Base-by-base conservation (phyloP, 2,329 filamentous ascomycete genomes). In the Clarireedia paspali region DNA sequence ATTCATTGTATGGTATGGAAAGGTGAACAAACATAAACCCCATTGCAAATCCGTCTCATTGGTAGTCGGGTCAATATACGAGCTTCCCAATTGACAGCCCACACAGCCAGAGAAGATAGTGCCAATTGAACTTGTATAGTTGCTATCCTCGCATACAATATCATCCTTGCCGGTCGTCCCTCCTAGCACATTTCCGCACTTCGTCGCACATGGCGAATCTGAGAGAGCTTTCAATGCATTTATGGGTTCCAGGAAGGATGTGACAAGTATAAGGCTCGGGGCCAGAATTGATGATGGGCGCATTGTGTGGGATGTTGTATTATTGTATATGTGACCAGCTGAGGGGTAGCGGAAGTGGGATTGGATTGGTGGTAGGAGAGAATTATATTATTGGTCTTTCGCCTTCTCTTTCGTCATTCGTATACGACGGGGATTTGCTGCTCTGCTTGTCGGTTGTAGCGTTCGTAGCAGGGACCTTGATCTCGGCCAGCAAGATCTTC, bases 11-110 rank as follows among this genome's bases (percentile, higher is more conserved):
- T 30, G 34, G n/a, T 4, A 9, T 23, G 42, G 40, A 40, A 48
- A 47, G 45, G 47, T 40, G 7, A 15, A 73, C 80, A 63, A 70
- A 84, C 81, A 85, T 15, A 85, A 68, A 50, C 77, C 70, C 59
- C 73, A 77, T 60, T 81, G 72, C 10, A 78, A 68, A 62, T 86
- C 82, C 1, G 80, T 77, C 55, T 75, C 62, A 14, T 73, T 73
- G 17, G 70, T 65, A 5, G 63, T 53, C 5, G 64, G 69, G 59
- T 69, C 66, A 1, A 69, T 63, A 61, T 76, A 82, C 4, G 70
- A 67, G 67, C 82, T 85, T 1, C 64, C 66, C 15, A 68, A 51
- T 55, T 67, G 61, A 47, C 66, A 68, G n/a, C 55, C 50, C 15
- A 68, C 45, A 49, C 66, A 68, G 15, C 24, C 55, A 23, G 61